A percentile compares a stretch with the other conserved stretches of the same genome.
Conservation (phyloP, 257 asterid genomes). For the Salvia miltiorrhiza region DNA sequence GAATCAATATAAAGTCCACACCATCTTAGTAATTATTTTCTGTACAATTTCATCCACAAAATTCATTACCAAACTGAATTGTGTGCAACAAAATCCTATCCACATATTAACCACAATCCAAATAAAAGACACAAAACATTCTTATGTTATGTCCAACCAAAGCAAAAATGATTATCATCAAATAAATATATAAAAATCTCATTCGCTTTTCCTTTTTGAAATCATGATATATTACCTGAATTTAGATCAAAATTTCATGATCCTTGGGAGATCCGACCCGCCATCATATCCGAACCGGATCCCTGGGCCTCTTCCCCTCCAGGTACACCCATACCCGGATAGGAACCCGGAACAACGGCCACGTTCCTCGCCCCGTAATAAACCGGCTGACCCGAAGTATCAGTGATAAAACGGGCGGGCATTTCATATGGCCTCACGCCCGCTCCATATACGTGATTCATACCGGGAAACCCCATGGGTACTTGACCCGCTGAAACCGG, state of each 20-base stretch:
- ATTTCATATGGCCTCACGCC: constrained; percentile 54
- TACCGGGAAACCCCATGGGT: constrained; percentile 55
- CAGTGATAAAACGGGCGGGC: constrained; percentile 39
- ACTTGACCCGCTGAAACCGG: constrained; percentile 53
- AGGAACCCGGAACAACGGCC: constrained; percentile 48
- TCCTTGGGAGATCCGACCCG: constrained; percentile 56
- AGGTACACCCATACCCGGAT: constrained; percentile 51
- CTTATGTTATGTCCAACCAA: background rate
- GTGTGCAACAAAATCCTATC: constrained; percentile 4
- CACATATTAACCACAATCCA: constrained; percentile 19
- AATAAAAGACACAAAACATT: constrained; percentile 16
- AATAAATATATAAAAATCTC: background rate
- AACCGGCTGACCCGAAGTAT: constrained; percentile 41
- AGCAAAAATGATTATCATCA: constrained; percentile 6
- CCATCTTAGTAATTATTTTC: background rate
- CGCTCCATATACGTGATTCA: constrained; percentile 51
- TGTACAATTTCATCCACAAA: constrained; percentile 19
- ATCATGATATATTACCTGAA: constrained; percentile 4
- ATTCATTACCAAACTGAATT: constrained; percentile 1
- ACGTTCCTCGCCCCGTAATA: constrained; percentile 56
- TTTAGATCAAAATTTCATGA: constrained; percentile 1
- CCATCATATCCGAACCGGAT: constrained; percentile 35
- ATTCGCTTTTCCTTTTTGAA: background rate
- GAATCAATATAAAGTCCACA: background rate
- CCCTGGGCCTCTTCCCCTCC: constrained; percentile 67